Evolutionary conservation across 2,329 filamentous ascomycete genomes (phyloP).

Genomic region (Drechslerella dactyloides): DNA sequence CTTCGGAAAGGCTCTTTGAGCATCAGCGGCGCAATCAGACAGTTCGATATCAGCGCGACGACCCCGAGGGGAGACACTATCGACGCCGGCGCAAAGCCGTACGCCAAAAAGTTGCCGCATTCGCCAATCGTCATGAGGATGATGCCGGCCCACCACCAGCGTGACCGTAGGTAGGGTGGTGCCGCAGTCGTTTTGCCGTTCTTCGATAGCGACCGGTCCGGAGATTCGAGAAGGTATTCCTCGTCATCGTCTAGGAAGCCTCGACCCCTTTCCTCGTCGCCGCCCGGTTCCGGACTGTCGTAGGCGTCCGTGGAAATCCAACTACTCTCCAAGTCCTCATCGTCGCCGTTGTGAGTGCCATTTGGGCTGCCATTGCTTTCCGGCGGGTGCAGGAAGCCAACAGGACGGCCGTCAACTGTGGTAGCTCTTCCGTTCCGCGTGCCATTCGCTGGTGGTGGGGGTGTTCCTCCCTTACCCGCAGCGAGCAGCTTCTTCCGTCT

Average conservation of each 20-base stretch:
- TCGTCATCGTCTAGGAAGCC: conserved; percentile 21
- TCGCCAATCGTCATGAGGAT: conserved; percentile 91
- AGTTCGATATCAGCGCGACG: conserved; percentile 96
- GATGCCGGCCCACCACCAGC: conserved; percentile 96
- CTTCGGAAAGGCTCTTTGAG: conserved; percentile 87
- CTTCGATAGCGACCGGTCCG: conserved; percentile 41
- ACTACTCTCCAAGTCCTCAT: conserved; percentile 45
- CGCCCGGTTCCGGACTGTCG: conserved; percentile 57
- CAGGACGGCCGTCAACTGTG: conserved; percentile 5
- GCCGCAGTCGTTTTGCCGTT: conserved; percentile 58
- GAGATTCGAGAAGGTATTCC: conserved; percentile 46
- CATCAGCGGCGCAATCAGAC: conserved; percentile 91
- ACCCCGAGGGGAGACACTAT: conserved; percentile 96
- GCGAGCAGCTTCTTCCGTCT: conserved; percentile 51
- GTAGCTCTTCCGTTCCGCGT: conserved; percentile 43
- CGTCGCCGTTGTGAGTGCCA: conserved; percentile 16
- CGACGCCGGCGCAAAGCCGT: conserved; percentile 95
- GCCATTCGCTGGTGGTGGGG: conserved; percentile 27
- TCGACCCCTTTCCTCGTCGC: conserved; percentile 34
- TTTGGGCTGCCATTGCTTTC: conserved; percentile 24
- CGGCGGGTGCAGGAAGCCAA: conserved; percentile 37
- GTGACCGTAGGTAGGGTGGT: conserved; percentile 82
- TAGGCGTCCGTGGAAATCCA: conserved; percentile 52
- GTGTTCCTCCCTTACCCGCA: conserved; percentile 20
- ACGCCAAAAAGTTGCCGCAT: conserved; percentile 94